A percentile compares a stretch with the other conserved stretches of the same genome.
Conservation (phyloP, 2,329 filamentous ascomycete genomes). For the Neocucurbitaria cava region DNA sequence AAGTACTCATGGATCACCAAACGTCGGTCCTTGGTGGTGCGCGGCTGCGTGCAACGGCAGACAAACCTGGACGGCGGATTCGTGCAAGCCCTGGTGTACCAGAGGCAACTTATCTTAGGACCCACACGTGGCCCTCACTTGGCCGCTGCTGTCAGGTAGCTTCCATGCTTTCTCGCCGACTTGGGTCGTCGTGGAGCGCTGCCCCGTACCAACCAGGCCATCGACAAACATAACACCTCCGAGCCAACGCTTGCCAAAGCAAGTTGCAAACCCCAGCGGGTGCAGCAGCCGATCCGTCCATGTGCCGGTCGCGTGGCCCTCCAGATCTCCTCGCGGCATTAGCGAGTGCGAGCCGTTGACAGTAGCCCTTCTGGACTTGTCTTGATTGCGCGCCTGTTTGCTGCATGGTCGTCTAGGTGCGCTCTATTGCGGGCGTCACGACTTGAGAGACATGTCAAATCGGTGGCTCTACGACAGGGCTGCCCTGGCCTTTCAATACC, state of each 20-base stretch:
- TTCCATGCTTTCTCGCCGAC: neutral
- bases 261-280: slow-evolving; percentile 1
- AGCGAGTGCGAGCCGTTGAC: slow-evolving; percentile 1
- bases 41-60: slow-evolving; percentile 5
- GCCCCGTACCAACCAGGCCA: slow-evolving; percentile 3
- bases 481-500: neutral
- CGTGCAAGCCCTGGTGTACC: neutral
- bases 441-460: slow-evolving; percentile 5
- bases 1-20: neutral
- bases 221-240: neutral
- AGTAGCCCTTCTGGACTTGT: neutral
- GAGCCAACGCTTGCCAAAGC: neutral
- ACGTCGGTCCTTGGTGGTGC: neutral
- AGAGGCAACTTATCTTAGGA: neutral
- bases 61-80: slow-evolving; percentile 10
- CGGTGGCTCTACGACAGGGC: slow-evolving; percentile 2
- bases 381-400: slow-evolving; percentile 7
- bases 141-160: neutral
- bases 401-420: slow-evolving; percentile 17
- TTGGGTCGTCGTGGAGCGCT: slow-evolving; percentile 18
- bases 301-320: slow-evolving; percentile 22
- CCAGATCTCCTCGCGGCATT: slow-evolving; percentile 3
- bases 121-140: slow-evolving; percentile 2
- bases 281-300: slow-evolving; percentile 17
- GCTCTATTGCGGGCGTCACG: slow-evolving; percentile 6